These are phyloP conservation scores for Paspalum vaginatum DNA, from an alignment of 176 grass and related monocot genomes.

Conservation along the genomic window DNA sequence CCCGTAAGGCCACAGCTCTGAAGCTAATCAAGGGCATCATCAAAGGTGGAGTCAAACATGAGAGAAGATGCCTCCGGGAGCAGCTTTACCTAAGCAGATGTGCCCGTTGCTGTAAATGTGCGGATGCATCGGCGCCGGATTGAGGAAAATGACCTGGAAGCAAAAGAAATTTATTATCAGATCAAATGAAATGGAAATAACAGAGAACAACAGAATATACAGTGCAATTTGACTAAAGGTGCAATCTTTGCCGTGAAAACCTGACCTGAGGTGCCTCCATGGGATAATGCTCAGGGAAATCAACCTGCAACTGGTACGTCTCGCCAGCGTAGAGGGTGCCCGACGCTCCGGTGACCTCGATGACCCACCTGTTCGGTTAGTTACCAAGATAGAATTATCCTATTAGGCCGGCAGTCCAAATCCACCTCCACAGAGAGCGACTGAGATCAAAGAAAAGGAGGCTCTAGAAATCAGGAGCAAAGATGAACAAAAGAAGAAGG, in stretches of 20 bases:
- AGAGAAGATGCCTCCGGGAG: slow-evolving; percentile 21
- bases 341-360: slow-evolving; percentile 79
- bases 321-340: slow-evolving; percentile 83
- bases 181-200: slow-evolving; percentile 10
- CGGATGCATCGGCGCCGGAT: slow-evolving; percentile 84
- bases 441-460: background rate
- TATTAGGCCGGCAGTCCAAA: background rate
- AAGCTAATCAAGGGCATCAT: slow-evolving; percentile 23
- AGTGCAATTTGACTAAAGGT: background rate
- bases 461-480: slow-evolving; percentile 20
- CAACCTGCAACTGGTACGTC: slow-evolving; percentile 85
- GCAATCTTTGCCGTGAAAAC: background rate
- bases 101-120: slow-evolving; percentile 99
- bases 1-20: background rate
- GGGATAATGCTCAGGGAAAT: slow-evolving; percentile 98
- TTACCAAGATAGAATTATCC: background rate
- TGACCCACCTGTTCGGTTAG: slow-evolving; percentile 69
- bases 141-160: slow-evolving; percentile 87
- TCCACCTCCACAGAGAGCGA: background rate
- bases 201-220: background rate
- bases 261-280: slow-evolving; percentile 93
- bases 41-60: background rate
- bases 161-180: slow-evolving; percentile 8
- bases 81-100: slow-evolving; percentile 87
- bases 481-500: background rate